These are phyloP conservation scores for Diaporthe destruens DNA, from an alignment of 2,329 filamentous ascomycete species.

Conservation along the genomic window DNA sequence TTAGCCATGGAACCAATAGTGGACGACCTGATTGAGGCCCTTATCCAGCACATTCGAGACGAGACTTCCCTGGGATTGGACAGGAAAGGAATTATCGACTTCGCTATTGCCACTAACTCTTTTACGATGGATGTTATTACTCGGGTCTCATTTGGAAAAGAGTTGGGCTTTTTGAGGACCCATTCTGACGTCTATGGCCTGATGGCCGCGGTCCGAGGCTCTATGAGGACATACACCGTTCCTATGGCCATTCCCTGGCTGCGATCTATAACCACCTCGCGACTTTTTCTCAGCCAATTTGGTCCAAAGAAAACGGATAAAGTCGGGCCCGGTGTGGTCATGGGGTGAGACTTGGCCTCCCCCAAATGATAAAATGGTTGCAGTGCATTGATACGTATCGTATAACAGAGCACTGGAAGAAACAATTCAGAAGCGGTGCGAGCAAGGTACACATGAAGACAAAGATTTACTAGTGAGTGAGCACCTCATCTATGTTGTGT, in stretches of 20 bases:
- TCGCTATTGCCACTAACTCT: slow-evolving; percentile 58
- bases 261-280: slow-evolving; percentile 42
- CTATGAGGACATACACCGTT: slow-evolving; percentile 55
- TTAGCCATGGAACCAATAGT: slow-evolving; percentile 45
- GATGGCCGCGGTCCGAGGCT: slow-evolving; percentile 53
- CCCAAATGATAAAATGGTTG: too few species aligned
- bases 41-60: slow-evolving; percentile 15
- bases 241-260: slow-evolving; percentile 55
- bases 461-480: slow-evolving; percentile 60
- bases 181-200: slow-evolving; percentile 61
- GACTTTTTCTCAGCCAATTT: slow-evolving; percentile 51
- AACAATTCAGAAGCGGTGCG: slow-evolving; percentile 58
- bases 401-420: slow-evolving; percentile 52
- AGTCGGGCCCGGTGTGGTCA: slow-evolving; percentile 46
- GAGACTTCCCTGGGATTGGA: not conserved
- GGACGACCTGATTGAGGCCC: slow-evolving; percentile 9
- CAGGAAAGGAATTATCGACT: slow-evolving; percentile 52
- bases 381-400: not conserved
- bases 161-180: slow-evolving; percentile 57
- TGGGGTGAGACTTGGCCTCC: slow-evolving; percentile 40
- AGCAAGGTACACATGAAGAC: slow-evolving; percentile 54
- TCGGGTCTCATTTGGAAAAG: slow-evolving; percentile 59
- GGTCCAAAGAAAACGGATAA: slow-evolving; percentile 48
- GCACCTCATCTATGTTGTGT: not conserved
- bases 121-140: slow-evolving; percentile 66